Evolutionary conservation across 2,329 filamentous ascomycete species (phyloP), one percentile per base, ranked within the genome.

Genomic region (Claviceps cyperi): DNA sequence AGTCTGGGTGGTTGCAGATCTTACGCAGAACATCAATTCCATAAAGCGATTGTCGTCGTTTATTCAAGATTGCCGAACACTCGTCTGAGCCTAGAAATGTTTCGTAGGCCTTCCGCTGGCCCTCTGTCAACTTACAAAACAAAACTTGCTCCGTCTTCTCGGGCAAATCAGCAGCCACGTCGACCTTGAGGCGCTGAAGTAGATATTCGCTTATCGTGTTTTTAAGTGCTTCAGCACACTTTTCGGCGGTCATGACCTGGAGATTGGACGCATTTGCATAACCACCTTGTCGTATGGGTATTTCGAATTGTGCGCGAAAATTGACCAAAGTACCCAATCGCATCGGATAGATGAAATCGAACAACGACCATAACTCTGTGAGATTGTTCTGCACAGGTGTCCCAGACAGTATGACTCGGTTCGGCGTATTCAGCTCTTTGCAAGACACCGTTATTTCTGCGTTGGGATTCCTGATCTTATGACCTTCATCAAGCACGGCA

Each of bases 311-410:
- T 52, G 83, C 83, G 44, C 89, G 80, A 63, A 98, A 98, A 55
- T 86, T 88, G 51, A 96, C 85, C 13, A 97, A 73, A 0, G 87
- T 96, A 0, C 92, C 94, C 5, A 98, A 70, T 14, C 90, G 84
- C 87, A 97, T 96, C 0, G 94, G 92, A 54, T 89, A 97, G 51
- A 97, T 84, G 61, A 98, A 98, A 63, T 98, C 94, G 61, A 98
- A 97, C 0, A 98, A 70, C 0, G 91, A 97, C 91, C 92, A 98
- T 0, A 98, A 72, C 63, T 98, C 94, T 0, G 85, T 83, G 24
- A 98, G 69, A 55, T 96, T 97, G 65, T 98, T 98, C 64, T 98
- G 94, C 74, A 98, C 94, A 0, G 94, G 94, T 0, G 92, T 98
- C 5, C 92, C 92, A 0, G 94, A 97, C 1, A 98, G 72, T 52